These are phyloP conservation scores for Cadophora sp. DNA, from an alignment of 2,329 filamentous ascomycete genomes.

Conservation along the genomic window DNA sequence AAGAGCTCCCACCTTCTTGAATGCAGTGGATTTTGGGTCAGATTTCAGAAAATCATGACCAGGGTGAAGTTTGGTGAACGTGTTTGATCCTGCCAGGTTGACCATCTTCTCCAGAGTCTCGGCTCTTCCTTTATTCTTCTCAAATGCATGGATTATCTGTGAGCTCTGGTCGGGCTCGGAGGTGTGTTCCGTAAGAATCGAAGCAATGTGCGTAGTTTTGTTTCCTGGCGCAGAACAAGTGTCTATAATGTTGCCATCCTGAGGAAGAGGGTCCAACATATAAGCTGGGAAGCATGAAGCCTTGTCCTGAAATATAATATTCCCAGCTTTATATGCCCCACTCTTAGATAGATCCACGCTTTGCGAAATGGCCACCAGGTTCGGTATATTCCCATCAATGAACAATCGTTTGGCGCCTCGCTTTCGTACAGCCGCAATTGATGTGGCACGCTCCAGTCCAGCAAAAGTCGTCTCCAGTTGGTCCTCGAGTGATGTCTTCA, in stretches of 20 bases:
- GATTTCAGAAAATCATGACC: conserved; percentile 84
- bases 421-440: conserved; percentile 62
- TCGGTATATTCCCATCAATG: conserved; percentile 82
- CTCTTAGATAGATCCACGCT: conserved; percentile 75
- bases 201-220: conserved; percentile 93
- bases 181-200: conserved; percentile 62
- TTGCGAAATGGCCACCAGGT: conserved; percentile 80
- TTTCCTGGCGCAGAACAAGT: conserved; percentile 95
- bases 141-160: conserved; percentile 75
- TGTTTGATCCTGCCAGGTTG: conserved; percentile 72
- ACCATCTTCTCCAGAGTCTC: conserved; percentile 87
- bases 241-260: conserved; percentile 83
- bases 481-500: conserved; percentile 73
- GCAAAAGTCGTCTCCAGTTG: conserved; percentile 80
- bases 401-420: conserved; percentile 61
- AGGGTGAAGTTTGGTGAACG: conserved; percentile 69
- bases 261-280: conserved; percentile 71
- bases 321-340: conserved; percentile 75
- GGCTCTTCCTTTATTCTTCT: conserved; percentile 75
- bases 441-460: conserved; percentile 62
- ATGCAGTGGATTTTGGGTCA: conserved; percentile 67
- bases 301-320: conserved; percentile 93
- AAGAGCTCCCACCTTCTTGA: conserved; percentile 76
- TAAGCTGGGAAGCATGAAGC: conserved; percentile 97
- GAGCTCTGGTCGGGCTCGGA: conserved; percentile 39